A percentile compares a stretch with the other conserved stretches of the same genome.
Evolutionary conservation across 1,139 yeast species (phyloP).

Genomic region (Yamadazyma dushanensis): DNA sequence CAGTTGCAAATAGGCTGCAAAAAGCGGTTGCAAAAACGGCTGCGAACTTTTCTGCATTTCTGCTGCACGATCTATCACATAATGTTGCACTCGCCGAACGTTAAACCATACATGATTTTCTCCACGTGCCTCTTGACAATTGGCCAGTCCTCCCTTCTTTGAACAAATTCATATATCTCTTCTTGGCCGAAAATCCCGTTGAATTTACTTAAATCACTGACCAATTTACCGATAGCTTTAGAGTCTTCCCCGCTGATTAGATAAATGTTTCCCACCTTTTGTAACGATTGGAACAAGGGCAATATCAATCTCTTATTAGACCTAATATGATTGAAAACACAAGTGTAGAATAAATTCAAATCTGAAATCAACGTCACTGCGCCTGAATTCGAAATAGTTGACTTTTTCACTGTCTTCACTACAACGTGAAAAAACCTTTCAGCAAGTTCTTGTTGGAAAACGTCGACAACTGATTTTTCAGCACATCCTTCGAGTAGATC

Average conservation of each 20-base stretch:
- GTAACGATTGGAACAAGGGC: slow-evolving; percentile 78
- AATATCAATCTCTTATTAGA: slow-evolving; percentile 63
- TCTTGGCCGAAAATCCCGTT: slow-evolving; percentile 91
- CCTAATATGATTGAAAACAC: slow-evolving; percentile 58
- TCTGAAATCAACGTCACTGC: slow-evolving; percentile 77
- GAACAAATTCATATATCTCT: slow-evolving; percentile 89
- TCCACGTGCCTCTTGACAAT: slow-evolving; percentile 78
- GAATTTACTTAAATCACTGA: slow-evolving; percentile 81
- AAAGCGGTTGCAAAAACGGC: neutral
- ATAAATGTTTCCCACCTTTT: slow-evolving; percentile 80
- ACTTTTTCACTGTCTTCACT: slow-evolving; percentile 69
- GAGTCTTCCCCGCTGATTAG: slow-evolving; percentile 76
- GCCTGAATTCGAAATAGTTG: slow-evolving; percentile 75
- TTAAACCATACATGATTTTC: slow-evolving; percentile 91
- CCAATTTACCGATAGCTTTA: slow-evolving; percentile 79
- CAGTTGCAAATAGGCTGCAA: neutral
- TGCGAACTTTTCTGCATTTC: neutral
- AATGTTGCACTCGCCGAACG: slow-evolving; percentile 62
- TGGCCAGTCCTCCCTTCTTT: slow-evolving; percentile 85
- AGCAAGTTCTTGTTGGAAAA: slow-evolving; percentile 91
- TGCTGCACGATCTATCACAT: too few relatives aligned
- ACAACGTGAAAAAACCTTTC: slow-evolving; percentile 78
- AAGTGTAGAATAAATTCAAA: slow-evolving; percentile 73
- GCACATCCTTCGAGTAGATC: slow-evolving; percentile 77
- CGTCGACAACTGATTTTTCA: slow-evolving; percentile 84